Evolutionary conservation across 768 basidiomycete species (phyloP).

Genomic region (Podaxis sp.): DNA sequence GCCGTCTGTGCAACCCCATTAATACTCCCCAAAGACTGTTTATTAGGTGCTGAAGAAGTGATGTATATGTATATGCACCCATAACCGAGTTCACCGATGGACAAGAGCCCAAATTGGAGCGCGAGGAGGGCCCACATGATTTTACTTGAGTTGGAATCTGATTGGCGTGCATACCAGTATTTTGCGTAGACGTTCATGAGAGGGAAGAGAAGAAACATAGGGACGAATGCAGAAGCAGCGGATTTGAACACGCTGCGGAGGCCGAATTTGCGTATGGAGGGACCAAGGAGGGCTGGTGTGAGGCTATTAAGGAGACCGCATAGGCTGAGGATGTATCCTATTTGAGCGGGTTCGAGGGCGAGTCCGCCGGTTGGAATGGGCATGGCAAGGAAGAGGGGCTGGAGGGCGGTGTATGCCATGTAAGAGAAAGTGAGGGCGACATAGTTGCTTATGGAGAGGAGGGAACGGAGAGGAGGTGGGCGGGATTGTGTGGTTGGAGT

Average conservation of each 20-base stretch:
- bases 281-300: conserved; percentile 42
- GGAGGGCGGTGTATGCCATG: conserved; percentile 47
- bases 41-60: conserved; percentile 52
- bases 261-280: conserved; percentile 31
- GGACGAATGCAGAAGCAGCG: conserved; percentile 36
- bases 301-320: conserved; percentile 27
- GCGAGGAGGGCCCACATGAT: not conserved
- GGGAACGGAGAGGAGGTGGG: not conserved
- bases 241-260: conserved; percentile 36
- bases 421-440: conserved; percentile 52
- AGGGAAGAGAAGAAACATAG: conserved; percentile 42
- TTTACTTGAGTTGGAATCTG: not conserved
- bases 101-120: not conserved
- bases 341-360: conserved; percentile 56
- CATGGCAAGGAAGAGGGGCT: conserved; percentile 69
- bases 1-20: conserved; percentile 58
- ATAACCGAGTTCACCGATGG: not conserved
- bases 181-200: conserved; percentile 40
- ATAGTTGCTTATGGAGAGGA: not conserved
- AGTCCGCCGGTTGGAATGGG: conserved; percentile 64
- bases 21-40: conserved; percentile 54
- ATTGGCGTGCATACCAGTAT: conserved; percentile 20
- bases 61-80: conserved; percentile 37
- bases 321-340: conserved; percentile 54
- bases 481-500: not conserved